Percentiles rank a stretch among this genome's conserved stretches.
Conservation (phyloP, 768 basidiomycete genomes). For the Mycena haematopus region DNA sequence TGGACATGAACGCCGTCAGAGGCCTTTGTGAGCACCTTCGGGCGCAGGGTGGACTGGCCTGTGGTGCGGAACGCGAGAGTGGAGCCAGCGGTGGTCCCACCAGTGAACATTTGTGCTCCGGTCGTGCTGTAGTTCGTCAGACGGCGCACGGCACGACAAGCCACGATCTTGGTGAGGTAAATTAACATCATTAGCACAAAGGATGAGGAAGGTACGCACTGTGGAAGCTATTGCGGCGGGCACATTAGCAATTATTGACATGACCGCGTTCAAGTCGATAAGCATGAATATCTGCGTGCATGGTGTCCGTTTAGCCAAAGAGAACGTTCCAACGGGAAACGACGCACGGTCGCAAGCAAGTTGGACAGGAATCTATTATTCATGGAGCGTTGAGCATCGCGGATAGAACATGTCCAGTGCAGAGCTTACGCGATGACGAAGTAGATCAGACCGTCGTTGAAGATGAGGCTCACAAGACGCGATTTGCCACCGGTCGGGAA, state of each 20-base stretch:
- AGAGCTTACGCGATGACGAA: conserved; percentile 69
- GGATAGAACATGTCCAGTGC: conserved; percentile 7
- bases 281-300: conserved; percentile 52
- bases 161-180: conserved; percentile 46
- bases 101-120: conserved; percentile 28
- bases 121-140: conserved; percentile 53
- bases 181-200: neutral
- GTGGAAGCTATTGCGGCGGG: conserved; percentile 66
- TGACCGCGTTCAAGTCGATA: conserved; percentile 57
- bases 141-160: conserved; percentile 55
- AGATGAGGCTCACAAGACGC: conserved; percentile 67
- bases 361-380: conserved; percentile 67
- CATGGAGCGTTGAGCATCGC: conserved; percentile 21
- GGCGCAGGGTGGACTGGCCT: conserved; percentile 42
- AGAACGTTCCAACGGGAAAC: neutral
- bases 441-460: conserved; percentile 76
- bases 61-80: conserved; percentile 65
- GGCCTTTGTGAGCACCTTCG: conserved; percentile 55
- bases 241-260: conserved; percentile 63
- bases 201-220: conserved; percentile 42
- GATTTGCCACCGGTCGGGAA: conserved; percentile 53
- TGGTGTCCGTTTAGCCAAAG: conserved; percentile 7
- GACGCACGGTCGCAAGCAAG: conserved; percentile 56
- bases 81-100: conserved; percentile 54
- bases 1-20: conserved; percentile 53